Evolutionary conservation across 2,329 filamentous ascomycete genomes (phyloP).

Genomic region (Ilyonectria robusta): DNA sequence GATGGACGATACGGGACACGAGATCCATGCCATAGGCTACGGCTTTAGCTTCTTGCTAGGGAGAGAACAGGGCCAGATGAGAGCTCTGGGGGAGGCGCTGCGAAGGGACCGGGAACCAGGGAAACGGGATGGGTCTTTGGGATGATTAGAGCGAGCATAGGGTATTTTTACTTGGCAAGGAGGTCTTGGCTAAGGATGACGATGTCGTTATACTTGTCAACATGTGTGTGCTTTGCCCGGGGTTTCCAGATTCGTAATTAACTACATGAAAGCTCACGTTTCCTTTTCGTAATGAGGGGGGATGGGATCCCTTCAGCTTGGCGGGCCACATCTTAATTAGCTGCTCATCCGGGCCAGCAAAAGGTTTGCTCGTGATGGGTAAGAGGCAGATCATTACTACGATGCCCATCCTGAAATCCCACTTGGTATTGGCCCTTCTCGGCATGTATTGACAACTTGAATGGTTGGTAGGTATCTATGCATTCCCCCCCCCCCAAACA

Average conservation of each 20-base stretch:
- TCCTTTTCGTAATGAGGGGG: neutral
- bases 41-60: constrained; percentile 17
- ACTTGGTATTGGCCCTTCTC: constrained; percentile 5
- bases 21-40: constrained; percentile 14
- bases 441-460: neutral
- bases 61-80: constrained; percentile 15
- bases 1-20: constrained; percentile 4
- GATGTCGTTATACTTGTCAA: constrained; percentile 5
- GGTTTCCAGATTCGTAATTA: neutral
- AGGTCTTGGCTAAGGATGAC: constrained; percentile 15
- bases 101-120: constrained; percentile 27
- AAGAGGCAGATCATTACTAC: constrained; percentile 1
- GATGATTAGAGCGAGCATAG: constrained; percentile 45
- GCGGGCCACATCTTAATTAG: neutral
- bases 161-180: constrained; percentile 25
- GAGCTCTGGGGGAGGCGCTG: constrained; percentile 35
- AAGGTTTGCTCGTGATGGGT: neutral
- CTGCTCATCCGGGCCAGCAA: neutral
- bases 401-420: neutral
- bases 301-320: neutral
- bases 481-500: too few relatives aligned
- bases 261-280: neutral
- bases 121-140: constrained; percentile 34
- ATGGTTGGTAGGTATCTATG: too few relatives aligned
- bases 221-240: neutral